Evolutionary conservation across 2,329 filamentous ascomycete species (phyloP).

Genomic region (Cladosporium sp.): DNA sequence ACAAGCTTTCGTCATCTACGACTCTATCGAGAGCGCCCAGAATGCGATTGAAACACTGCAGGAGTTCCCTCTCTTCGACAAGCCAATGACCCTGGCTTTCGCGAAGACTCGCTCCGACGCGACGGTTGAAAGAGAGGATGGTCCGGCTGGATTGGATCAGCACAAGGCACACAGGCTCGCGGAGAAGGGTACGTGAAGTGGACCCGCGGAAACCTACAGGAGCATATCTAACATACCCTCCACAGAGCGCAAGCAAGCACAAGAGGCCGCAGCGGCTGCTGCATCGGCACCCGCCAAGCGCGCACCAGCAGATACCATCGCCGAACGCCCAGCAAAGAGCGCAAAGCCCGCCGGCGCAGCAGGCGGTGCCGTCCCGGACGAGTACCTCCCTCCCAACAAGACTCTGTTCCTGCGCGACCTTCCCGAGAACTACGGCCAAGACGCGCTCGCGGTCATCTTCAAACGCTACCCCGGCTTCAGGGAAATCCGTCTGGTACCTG

Average conservation of each 20-base stretch:
- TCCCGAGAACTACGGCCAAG: constrained; percentile 78
- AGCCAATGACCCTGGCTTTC: constrained; percentile 79
- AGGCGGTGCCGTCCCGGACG: constrained; percentile 80
- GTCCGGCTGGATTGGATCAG: constrained; percentile 73
- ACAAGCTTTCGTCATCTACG: constrained; percentile 92
- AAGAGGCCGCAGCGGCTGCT: constrained; percentile 67
- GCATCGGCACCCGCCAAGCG: constrained; percentile 43
- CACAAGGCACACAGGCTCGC: constrained; percentile 81
- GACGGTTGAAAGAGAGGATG: constrained; percentile 70
- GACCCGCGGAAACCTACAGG: neutral
- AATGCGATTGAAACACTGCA: constrained; percentile 83
- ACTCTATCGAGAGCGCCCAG: constrained; percentile 69
- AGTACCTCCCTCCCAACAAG: constrained; percentile 96
- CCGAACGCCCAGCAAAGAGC: constrained; percentile 62
- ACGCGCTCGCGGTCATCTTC: constrained; percentile 75
- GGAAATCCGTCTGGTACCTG: constrained; percentile 84
- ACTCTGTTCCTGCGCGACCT: constrained; percentile 91
- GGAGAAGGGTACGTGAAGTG: constrained; percentile 63
- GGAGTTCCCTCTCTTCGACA: constrained; percentile 88
- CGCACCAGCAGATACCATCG: constrained; percentile 53
- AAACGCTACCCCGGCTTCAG: constrained; percentile 88
- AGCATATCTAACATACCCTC: neutral
- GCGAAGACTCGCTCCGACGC: constrained; percentile 84
- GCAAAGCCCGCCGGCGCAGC: constrained; percentile 63
- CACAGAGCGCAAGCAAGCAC: constrained; percentile 71